Evolutionary conservation across 345 rosid species (phyloP), one percentile per base, ranked within the genome.

Genomic region (Hypericum perforatum): DNA sequence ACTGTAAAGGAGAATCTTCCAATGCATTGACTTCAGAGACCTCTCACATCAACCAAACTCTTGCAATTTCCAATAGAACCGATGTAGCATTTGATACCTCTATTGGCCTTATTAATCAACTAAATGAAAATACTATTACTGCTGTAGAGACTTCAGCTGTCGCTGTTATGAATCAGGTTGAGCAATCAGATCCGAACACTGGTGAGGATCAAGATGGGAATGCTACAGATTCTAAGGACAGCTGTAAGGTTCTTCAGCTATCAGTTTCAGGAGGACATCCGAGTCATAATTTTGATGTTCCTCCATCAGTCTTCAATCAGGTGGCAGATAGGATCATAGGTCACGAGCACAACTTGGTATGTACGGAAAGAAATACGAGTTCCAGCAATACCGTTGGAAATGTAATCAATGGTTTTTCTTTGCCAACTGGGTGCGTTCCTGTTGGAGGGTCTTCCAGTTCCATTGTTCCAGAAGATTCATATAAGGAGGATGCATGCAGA

Each of bases 101-200:
- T 22, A 22, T 22, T 22, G 4, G 4, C 32, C 61, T 22, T 41
- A 63, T 38, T 59, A 63, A 65, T 53, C 43, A 58, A 39, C 47
- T 11, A 36, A 29, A 37, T 40, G 70, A 71, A 66, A 49, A 14
- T 32, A 39, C 22, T 54, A 44, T 29, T 71, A 60, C 58, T 64
- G 70, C 57, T 37, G 45, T 15, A 57, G 67, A 39, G 57, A 41
- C 37, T 49, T 38, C 43, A 52, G 67, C 49, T 67, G 56, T 45
- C 57, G 49, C 62, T 64, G 44, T 43, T 40, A 43, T 44, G 22
- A 42, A 50, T 58, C 39, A 41, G 36, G 57, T 16, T 16, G 43
- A 42, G 59, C 43, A 66, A 43, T 44, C 60, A 9, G 65, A 52
- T 54, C 67, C 69, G 58, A 60, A 62, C 62, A 62, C 16, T 71